Evolutionary conservation across 345 rosid genomes (phyloP), one percentile per base, ranked within the genome.

Genomic region (Gossypium anomalum): DNA sequence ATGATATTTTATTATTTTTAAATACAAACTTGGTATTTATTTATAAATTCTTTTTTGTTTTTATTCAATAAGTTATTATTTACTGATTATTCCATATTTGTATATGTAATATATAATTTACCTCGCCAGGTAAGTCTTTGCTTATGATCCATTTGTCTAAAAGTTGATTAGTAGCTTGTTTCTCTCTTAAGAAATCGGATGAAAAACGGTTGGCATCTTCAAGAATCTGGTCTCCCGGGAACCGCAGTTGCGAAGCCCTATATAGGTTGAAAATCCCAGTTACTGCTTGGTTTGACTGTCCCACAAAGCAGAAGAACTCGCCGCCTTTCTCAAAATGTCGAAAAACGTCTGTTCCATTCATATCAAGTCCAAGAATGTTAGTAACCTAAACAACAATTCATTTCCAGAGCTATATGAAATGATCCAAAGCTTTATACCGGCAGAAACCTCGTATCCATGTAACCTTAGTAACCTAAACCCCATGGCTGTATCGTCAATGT

Each of bases 51-150:
- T 45, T 0, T 45, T 45, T 45, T 34, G 38, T 34, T 45, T 45
- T 2, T 45, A 8, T 45, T 45, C 13, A 8, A 10, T 8, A 45
- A 45, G 38, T 34, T 34, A 34, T 8, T 45, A 45, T 8, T 45
- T 45, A 45, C 13, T 45, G 49, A 11, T 45, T 45, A 11, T 11
- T 8, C 2, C 12, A 7, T 45, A 34, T 34, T 34, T 34, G 38
- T 34, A 34, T 34, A 45, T 11, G 49, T 45, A 48, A 3, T 71
- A 19, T 55, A 1, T 10, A 64, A 34, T 34, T 11, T 80, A 95
- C 99, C 94, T 95, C 99, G 43, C 98, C 97, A 9, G 97, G 88
- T 45, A 95, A 80, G 83, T 95, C 98, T 77, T 93, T 95, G 71
- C 87, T 88, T 58, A 93, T 93, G 61, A 95, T 83, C 99, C 99